These are phyloP conservation scores for Huiozyma naganishii DNA, from an alignment of 805 yeast genomes.

Conservation along the genomic window DNA sequence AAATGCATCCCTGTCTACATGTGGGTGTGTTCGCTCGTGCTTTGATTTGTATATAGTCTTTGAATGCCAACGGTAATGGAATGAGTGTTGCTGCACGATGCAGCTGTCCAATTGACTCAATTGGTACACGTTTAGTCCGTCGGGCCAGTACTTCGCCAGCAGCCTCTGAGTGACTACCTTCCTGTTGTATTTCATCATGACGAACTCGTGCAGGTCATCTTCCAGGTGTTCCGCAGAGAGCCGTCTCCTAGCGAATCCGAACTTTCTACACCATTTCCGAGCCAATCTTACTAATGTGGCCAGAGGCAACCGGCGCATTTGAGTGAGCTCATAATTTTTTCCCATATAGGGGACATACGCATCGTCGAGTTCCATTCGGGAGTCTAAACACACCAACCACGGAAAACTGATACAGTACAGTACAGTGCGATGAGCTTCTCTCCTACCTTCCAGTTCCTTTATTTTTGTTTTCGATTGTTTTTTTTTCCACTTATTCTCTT, in stretches of 20 bases:
- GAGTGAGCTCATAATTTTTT: conserved; percentile 8
- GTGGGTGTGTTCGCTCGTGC: conserved; percentile 15
- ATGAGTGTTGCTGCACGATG: conserved; percentile 48
- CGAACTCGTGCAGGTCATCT: conserved; percentile 5
- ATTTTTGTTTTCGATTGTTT: neutral
- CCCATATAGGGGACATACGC: conserved; percentile 11
- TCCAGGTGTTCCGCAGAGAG: neutral
- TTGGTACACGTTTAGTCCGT: conserved; percentile 34
- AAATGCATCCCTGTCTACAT: conserved; percentile 41
- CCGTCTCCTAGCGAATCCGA: conserved; percentile 5
- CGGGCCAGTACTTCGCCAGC: conserved; percentile 15
- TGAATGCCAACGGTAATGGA: conserved; percentile 28
- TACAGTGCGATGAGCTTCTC: neutral
- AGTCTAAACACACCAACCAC: neutral
- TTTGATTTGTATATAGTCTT: conserved; percentile 9
- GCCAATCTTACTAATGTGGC: conserved; percentile 12
- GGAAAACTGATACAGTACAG: too few species aligned
- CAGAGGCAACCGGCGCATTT: conserved; percentile 14
- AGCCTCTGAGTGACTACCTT: conserved; percentile 8
- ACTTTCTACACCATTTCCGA: conserved; percentile 15
- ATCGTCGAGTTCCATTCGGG: conserved; percentile 6
- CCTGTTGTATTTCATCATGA: conserved; percentile 8
- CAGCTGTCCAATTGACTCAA: conserved; percentile 64
- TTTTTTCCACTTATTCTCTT: too few species aligned
- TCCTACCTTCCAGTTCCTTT: neutral